Base-by-base conservation (phyloP, 2,329 filamentous ascomycete genomes). In the Hypoxylon sp. region DNA sequence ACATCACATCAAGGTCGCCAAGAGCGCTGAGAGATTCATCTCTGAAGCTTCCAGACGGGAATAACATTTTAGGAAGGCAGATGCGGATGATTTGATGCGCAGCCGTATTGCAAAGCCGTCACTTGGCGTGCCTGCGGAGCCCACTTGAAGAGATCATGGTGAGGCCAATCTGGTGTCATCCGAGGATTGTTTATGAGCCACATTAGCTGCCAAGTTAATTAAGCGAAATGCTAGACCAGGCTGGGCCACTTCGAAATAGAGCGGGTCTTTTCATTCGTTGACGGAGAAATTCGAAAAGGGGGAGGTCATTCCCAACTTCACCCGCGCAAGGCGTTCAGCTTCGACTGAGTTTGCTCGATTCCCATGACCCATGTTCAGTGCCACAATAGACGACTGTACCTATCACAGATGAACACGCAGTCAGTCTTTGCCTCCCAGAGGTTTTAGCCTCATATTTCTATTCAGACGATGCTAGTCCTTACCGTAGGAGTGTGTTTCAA, bases 391-490 rank as follows among this genome's bases (percentile, higher is more conserved):
- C 12, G 12, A n/a, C 33, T 33, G 62, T 70, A 14, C 69, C 69
- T 71, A 71, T 71, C 67, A 71, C 61, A 65, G 51, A 58, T 18
- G 59, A 59, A 67, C 69, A 71, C 67, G 67, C 50, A 56, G 33
- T 56, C 32, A 46, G 7, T 42, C 45, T 55, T 22, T 24, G 20
- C 48, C 55, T 55, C n/a, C 44, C 49, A 44, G 30, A 64, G 26
- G 26, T 28, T 59, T 58, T 66, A 61, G 66, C 32, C 52, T 61
- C 33, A 52, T 52, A 26, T 51, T 24, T 50, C 50, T 51, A 32
- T 52, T n/a, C 16, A 52, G 30, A 55, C 38, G 38, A 56, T 44
- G 49, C 38, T 40, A 53, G 44, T 38, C 22, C 53, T 61, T 64
- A 44, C 52, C 64, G 36, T 30, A 40, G 32, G 28, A 18, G n/a